phyloP scores from a whole-genome alignment of 2,329 filamentous ascomycete genomes.

The Talaromyces sp. region DNA sequence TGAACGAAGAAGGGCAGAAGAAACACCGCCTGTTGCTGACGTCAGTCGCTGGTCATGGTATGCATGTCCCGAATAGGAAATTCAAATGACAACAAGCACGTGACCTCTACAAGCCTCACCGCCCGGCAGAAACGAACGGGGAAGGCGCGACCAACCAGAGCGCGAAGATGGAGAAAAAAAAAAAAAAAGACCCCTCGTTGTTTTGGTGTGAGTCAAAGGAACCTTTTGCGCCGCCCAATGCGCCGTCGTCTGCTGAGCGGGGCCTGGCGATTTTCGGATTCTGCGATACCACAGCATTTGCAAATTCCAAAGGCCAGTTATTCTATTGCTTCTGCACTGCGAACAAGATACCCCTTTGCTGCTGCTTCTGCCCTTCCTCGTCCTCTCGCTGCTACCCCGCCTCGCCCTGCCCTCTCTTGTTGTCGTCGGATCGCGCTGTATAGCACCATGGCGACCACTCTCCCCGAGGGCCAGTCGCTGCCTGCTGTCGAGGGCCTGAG shows the following conservation, averaged over 20 bases:
- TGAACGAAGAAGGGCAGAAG: conserved; percentile 11
- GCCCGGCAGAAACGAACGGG: conserved; percentile 3
- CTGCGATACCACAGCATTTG: conserved; percentile 16
- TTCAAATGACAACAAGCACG: background rate
- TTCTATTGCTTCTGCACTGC: conserved; percentile 5
- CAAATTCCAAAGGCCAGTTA: conserved; percentile 13
- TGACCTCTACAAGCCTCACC: background rate
- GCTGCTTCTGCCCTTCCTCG: background rate
- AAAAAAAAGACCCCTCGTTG: conserved; percentile 2
- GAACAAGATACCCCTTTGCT: background rate
- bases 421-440: conserved; percentile 3
- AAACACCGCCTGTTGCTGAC: conserved; percentile 1
- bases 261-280: conserved; percentile 32
- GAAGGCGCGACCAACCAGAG: background rate
- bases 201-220: conserved; percentile 6
- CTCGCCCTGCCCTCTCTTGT: conserved; percentile 3
- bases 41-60: conserved; percentile 11
- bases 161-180: background rate
- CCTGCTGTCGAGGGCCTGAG: conserved; percentile 32
- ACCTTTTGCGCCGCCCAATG: conserved; percentile 23
- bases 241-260: conserved; percentile 35
- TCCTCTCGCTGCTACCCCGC: conserved; percentile 9
- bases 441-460: conserved; percentile 12
- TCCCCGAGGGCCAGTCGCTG: conserved; percentile 19
- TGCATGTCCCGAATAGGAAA: conserved; percentile 8